Base-by-base conservation (phyloP, 2,329 filamentous ascomycete genomes). In the Harringtonia lauricola region DNA sequence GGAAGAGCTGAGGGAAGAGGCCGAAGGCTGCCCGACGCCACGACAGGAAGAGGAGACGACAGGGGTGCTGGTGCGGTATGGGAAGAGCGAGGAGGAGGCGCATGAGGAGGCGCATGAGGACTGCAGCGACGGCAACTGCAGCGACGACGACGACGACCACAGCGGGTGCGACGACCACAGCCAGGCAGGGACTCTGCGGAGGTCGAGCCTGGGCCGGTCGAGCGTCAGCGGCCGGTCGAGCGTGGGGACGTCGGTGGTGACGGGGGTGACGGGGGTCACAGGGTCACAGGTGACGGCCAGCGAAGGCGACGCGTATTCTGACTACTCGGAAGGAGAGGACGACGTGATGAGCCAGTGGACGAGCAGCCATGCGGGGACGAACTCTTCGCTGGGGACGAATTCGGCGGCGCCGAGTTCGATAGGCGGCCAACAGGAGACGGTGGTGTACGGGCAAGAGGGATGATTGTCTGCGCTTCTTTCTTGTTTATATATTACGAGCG, bases 161-260 rank as follows among this genome's bases (percentile, higher is more conserved):
- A n/a, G 42, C 42, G 17, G 35, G 45, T 9, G 38, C 44, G 8
- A 47, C 15, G 44, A 43, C 7, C 62, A 59, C 9, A 79, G 71
- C 52, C 77, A 83, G 29, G 58, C 63, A 2, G 68, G 65, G 19
- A 74, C 68, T 7, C 57, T 72, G 45, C 61, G 72, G 35, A 59
- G 70, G 45, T 65, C 62, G 34, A 74, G 70, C 50, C 58, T 65
- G 13, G 68, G 66, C 31, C 72, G 67, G 5, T 71, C 70, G 2
- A 64, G 71, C 30, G 60, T 72, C 10, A n/a, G n/a, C n/a, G 24
- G 33, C 67, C 66, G 2, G 45, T 31, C 15, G 42, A 31, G 13
- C 50, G 58, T 64, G 12, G 69, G 66, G 34, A 72, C 67, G 8
- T 71, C 70, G 2, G 64, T 71, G 31, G 60, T 72, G 31, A 67